These are phyloP conservation scores for Limtongia smithiae DNA, from an alignment of 805 yeast species.

Conservation along the genomic window DNA sequence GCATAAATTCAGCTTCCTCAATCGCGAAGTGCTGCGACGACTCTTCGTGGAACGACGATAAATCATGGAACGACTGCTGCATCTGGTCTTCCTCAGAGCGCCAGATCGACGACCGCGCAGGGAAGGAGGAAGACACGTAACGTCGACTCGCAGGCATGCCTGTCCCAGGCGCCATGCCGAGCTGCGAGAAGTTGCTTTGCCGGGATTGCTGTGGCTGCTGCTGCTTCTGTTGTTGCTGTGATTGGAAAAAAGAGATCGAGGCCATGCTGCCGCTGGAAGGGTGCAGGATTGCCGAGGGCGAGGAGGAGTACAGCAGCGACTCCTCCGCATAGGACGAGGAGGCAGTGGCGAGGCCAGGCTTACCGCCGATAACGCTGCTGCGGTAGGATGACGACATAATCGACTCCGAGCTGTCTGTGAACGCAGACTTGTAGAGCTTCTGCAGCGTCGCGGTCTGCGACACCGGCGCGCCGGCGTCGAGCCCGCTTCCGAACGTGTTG, in stretches of 20 bases:
- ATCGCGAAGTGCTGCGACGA: slow-evolving; percentile 34
- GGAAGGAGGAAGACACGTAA: slow-evolving; percentile 25
- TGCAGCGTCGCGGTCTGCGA: slow-evolving; percentile 21
- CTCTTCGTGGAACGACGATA: not conserved
- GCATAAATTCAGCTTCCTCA: slow-evolving; percentile 71
- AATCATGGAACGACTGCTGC: not conserved
- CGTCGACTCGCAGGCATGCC: slow-evolving; percentile 12
- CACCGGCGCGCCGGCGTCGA: not conserved
- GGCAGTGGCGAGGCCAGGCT: slow-evolving; percentile 6
- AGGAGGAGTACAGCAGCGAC: not conserved
- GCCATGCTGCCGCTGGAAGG: slow-evolving; percentile 10
- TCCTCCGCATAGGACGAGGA: not conserved
- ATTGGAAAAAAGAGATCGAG: not conserved
- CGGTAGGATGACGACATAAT: not conserved
- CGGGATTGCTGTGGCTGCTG: slow-evolving; percentile 1
- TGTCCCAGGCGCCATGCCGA: not conserved
- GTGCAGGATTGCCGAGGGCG: slow-evolving; percentile 3
- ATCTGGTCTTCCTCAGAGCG: slow-evolving; percentile 9
- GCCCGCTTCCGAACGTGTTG: not conserved
- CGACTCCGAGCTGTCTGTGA: slow-evolving; percentile 14
- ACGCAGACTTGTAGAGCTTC: slow-evolving; percentile 27
- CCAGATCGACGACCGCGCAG: slow-evolving; percentile 26
- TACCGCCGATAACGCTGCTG: slow-evolving; percentile 2
- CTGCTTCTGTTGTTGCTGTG: not conserved
- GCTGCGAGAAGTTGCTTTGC: not conserved